Evolutionary conservation across 2,329 filamentous ascomycete genomes (phyloP), one percentile per base, ranked within the genome.

Genomic region (Verticillium dahliae): DNA sequence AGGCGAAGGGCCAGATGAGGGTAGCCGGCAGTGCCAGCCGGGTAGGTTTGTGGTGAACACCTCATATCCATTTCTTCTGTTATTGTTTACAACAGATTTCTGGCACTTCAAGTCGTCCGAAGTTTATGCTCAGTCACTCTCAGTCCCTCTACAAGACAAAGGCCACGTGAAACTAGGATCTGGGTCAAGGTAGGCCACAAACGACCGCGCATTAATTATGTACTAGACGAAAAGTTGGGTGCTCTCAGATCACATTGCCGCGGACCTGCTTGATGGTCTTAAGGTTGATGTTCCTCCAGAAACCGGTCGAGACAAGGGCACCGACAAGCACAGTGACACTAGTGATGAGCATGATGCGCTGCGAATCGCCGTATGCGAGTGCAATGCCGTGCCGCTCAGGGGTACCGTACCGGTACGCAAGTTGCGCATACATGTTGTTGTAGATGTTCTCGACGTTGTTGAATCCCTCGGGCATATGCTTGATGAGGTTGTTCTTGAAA

Each of bases 1-100:
- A 79, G 65, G 88, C 87, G 0, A 87, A 74, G 72, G 86, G 85
- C 0, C 81, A 87, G 73, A 71, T 85, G 65, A 82, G 84, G 62
- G 73, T 79, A 57, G 79, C 78, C 6, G 77, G 78, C 7, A 80
- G 71, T 18, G 18, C 78, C 57, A 67, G 68, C 60, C 65, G 64
- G 60, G 35, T 60, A 1, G 63, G 63, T 4, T 62, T 33, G 34
- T 64, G 62, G 62, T 62, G 35, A 31, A 31, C 27, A 5, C 27
- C 5, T 4, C 27, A 31, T 31, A 31, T 31, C 5, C 27, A 31
- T 4, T 31, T 22, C 5, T 31, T 31, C 5, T 31, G 2, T 31
- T 31, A 31, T 31, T 31, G 27, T 31, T 4, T 31, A 31, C 27
- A 5, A 31, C 27, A 31, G 27, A 31, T 31, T 31, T 31, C 27